phyloP scores from a whole-genome alignment of 2,329 filamentous ascomycete species.

The Setomelanomma holmii region DNA sequence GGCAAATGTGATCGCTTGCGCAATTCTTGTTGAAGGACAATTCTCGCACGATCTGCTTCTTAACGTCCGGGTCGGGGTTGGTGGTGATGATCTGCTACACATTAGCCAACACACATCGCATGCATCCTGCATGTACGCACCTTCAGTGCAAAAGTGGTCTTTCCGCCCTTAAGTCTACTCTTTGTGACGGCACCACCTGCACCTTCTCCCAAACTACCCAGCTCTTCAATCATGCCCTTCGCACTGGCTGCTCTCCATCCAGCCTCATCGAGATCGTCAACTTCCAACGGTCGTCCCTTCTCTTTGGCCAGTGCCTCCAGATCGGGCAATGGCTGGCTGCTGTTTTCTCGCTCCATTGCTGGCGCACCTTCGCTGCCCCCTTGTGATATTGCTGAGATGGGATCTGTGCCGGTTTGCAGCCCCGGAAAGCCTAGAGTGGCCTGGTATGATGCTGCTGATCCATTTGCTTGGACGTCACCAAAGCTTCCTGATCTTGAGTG shows the following conservation, averaged over 20 bases:
- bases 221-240: slow-evolving; percentile 84
- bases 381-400: slow-evolving; percentile 87
- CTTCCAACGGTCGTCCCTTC: slow-evolving; percentile 82
- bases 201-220: slow-evolving; percentile 90
- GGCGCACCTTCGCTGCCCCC: slow-evolving; percentile 71
- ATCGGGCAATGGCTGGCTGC: slow-evolving; percentile 76
- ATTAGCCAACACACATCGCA: slow-evolving; percentile 14
- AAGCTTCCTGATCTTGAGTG: slow-evolving; percentile 87
- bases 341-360: slow-evolving; percentile 81
- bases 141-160: slow-evolving; percentile 95
- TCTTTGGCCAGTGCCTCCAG: slow-evolving; percentile 84
- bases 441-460: slow-evolving; percentile 82
- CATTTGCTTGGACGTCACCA: slow-evolving; percentile 78
- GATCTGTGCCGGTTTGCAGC: slow-evolving; percentile 73
- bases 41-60: slow-evolving; percentile 97
- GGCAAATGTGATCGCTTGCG: slow-evolving; percentile 93
- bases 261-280: slow-evolving; percentile 93
- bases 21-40: slow-evolving; percentile 98
- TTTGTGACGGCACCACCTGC: slow-evolving; percentile 94
- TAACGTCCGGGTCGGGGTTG: slow-evolving; percentile 95
- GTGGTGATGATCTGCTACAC: slow-evolving; percentile 82
- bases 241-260: slow-evolving; percentile 93
- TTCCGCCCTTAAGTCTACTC: slow-evolving; percentile 86
- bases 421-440: slow-evolving; percentile 84
- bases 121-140: slow-evolving; percentile 55